Evolutionary conservation across 306 rosid genomes (phyloP).

Genomic region (Mimosa pudica): DNA sequence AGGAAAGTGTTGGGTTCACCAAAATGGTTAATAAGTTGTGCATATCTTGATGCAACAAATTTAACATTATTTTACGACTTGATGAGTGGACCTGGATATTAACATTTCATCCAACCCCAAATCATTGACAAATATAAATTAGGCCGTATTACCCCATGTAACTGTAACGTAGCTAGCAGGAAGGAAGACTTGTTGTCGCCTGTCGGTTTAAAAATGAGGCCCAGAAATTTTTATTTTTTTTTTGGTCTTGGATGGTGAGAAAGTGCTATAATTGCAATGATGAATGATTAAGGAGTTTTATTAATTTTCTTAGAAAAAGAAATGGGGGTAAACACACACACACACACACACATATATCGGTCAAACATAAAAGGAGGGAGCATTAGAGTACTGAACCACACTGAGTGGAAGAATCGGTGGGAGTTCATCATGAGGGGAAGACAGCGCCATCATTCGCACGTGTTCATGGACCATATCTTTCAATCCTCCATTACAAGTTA

Average conservation of each 20-base stretch:
- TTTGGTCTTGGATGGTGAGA: neutral
- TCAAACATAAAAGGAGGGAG: conserved; percentile 47
- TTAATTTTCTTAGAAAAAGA: conserved; percentile 6
- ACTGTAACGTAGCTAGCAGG: no score
- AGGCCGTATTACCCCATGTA: no score
- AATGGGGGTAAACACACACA: neutral
- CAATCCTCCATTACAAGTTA: neutral
- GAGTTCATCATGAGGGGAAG: conserved; percentile 67
- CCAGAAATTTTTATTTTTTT: neutral
- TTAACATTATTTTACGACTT: no score
- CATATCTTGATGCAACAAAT: no score
- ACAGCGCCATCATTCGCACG: conserved; percentile 89
- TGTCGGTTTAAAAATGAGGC: neutral
- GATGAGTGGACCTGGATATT: no score
- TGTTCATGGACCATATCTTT: conserved; percentile 64
- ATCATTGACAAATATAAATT: no score
- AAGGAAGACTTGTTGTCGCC: no score
- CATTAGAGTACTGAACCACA: conserved; percentile 56
- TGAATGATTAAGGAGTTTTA: neutral
- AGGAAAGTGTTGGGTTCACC: no score
- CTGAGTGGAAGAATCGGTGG: conserved; percentile 84
- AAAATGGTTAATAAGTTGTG: no score
- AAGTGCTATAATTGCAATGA: neutral
- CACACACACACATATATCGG: conserved; percentile 37
- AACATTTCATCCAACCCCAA: no score